Evolutionary conservation across 768 basidiomycete genomes (phyloP).

Genomic region (Cystofilobasidium macerans): DNA sequence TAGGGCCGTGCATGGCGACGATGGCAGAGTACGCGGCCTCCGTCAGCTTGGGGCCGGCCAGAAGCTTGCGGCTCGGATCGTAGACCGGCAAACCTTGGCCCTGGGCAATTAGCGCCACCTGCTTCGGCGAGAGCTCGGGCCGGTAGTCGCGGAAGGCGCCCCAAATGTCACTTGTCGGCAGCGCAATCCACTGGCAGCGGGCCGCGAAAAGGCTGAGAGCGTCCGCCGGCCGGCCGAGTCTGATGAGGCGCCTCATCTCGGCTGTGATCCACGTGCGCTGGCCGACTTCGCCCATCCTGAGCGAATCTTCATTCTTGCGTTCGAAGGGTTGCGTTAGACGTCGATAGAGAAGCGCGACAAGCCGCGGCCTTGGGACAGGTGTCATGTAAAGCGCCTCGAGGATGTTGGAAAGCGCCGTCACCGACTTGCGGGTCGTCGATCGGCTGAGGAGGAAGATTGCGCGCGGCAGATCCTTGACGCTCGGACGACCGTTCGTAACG

Average conservation of each 20-base stretch:
- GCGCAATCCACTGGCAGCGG: slow-evolving; percentile 4
- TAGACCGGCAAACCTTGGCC: background rate
- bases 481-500: background rate
- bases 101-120: background rate
- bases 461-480: background rate
- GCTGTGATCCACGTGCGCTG: background rate
- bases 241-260: slow-evolving; percentile 3
- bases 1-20: background rate
- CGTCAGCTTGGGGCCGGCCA: background rate
- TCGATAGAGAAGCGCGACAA: background rate
- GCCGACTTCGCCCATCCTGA: background rate
- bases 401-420: background rate
- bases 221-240: background rate
- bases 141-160: background rate
- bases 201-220: slow-evolving; percentile 6
- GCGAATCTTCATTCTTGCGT: too few relatives aligned
- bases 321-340: background rate
- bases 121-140: too few relatives aligned
- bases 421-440: background rate
- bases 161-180: background rate
- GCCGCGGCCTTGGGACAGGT: background rate
- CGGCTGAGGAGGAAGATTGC: background rate
- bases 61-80: background rate
- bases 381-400: slow-evolving; percentile 8
- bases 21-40: background rate